A percentile compares a stretch with the other conserved stretches of the same genome.
Conservation (phyloP, 2,329 filamentous ascomycete genomes). For the Aschersonia sp. region DNA sequence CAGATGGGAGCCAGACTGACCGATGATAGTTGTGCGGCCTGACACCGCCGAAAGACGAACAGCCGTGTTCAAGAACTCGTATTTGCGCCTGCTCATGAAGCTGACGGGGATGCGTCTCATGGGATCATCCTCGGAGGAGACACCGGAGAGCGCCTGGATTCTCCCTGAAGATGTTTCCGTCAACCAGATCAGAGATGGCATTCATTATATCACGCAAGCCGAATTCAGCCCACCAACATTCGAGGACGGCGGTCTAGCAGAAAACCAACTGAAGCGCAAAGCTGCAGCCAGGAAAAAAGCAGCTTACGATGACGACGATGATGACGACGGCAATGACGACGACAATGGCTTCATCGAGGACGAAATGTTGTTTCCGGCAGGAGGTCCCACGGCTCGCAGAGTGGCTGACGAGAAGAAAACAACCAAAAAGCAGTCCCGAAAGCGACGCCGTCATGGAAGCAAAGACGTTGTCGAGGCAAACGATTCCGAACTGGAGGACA, state of each 20-base stretch:
- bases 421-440: constrained; percentile 20
- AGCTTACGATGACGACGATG: constrained; percentile 58
- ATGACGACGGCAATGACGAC: constrained; percentile 29
- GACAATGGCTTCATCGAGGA: constrained; percentile 25
- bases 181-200: constrained; percentile 48
- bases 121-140: constrained; percentile 44
- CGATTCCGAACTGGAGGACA: constrained; percentile 36
- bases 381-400: constrained; percentile 45
- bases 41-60: constrained; percentile 51
- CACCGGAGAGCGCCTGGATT: constrained; percentile 63
- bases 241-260: constrained; percentile 59
- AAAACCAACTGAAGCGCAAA: constrained; percentile 60
- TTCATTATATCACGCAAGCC: constrained; percentile 61
- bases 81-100: constrained; percentile 72
- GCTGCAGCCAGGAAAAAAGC: constrained; percentile 34
- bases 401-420: constrained; percentile 39
- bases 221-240: constrained; percentile 68
- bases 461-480: constrained; percentile 32
- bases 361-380: constrained; percentile 53
- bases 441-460: constrained; percentile 33
- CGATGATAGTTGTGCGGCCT: constrained; percentile 38
- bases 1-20: background rate
- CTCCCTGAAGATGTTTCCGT: constrained; percentile 53
- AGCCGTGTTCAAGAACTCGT: constrained; percentile 79
- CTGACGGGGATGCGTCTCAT: constrained; percentile 55